Conservation (phyloP, 2,329 filamentous ascomycete genomes). For the Cordyceps javanica region DNA sequence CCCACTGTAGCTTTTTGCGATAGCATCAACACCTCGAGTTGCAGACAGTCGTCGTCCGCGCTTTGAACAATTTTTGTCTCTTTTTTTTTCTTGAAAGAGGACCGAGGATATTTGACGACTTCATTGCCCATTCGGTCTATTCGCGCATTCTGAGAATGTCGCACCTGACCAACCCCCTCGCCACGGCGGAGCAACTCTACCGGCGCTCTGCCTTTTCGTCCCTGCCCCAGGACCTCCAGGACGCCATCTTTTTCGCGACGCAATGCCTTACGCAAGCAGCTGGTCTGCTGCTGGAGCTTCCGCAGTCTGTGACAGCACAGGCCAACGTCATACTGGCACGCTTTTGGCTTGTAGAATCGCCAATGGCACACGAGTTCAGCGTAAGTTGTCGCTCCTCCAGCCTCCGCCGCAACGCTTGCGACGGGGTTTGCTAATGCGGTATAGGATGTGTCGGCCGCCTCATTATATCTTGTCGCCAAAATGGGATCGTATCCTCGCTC, state of each 20-base stretch:
- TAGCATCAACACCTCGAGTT: neutral
- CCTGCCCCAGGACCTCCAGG: slow-evolving; percentile 63
- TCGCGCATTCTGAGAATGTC: slow-evolving; percentile 36
- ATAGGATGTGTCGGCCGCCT: slow-evolving; percentile 75
- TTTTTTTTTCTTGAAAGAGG: too few species aligned
- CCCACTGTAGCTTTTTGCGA: slow-evolving; percentile 6
- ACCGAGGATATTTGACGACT: neutral
- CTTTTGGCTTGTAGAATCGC: slow-evolving; percentile 63
- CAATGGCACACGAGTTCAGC: slow-evolving; percentile 53
- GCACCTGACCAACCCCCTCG: slow-evolving; percentile 65
- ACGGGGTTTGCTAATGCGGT: neutral
- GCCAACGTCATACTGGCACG: slow-evolving; percentile 77
- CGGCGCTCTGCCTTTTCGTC: slow-evolving; percentile 47
- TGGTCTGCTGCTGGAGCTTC: slow-evolving; percentile 73
- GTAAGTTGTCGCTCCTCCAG: slow-evolving; percentile 27
- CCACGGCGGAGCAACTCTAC: slow-evolving; percentile 64
- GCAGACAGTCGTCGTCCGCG: neutral
- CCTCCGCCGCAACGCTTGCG: neutral
- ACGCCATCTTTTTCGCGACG: slow-evolving; percentile 64
- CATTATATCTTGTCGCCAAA: slow-evolving; percentile 77
- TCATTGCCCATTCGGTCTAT: neutral
- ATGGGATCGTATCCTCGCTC: slow-evolving; percentile 70
- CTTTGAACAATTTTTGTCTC: neutral
- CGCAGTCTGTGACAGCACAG: slow-evolving; percentile 79
- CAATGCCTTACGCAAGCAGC: slow-evolving; percentile 71